Evolutionary conservation across 169 alveolate genomes (phyloP).

Genomic region (Eimeria brunetti): DNA sequence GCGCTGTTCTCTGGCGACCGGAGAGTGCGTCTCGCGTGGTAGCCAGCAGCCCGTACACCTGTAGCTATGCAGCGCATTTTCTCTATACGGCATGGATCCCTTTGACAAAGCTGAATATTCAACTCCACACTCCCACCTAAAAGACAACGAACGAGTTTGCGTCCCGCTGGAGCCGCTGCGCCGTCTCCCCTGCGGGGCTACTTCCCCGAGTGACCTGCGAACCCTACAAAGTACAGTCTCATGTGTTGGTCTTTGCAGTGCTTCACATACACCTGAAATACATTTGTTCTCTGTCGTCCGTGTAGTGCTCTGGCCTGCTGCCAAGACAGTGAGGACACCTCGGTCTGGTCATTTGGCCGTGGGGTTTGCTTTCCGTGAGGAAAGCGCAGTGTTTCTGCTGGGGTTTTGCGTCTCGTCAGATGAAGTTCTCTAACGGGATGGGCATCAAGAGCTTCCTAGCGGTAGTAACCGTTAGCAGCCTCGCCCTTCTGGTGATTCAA

Average conservation of each 20-base stretch:
- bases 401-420: neutral
- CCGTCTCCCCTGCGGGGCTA: conserved; percentile 34
- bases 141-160: neutral
- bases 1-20: conserved; percentile 15
- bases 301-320: neutral
- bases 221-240: neutral
- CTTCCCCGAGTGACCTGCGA: conserved; percentile 26
- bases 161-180: conserved; percentile 17
- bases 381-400: neutral
- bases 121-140: neutral
- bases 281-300: neutral
- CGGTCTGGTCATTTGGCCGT: neutral
- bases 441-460: conserved; percentile 47
- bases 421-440: conserved; percentile 32
- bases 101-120: neutral
- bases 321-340: neutral
- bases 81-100: neutral
- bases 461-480: conserved; percentile 28
- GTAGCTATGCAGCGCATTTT: neutral
- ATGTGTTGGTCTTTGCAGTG: neutral
- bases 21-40: conserved; percentile 46
- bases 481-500: conserved; percentile 10
- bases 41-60: neutral
- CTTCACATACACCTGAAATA: neutral
- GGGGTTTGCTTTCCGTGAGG: neutral